Base-by-base conservation (phyloP, 2,329 filamentous ascomycete species). In the Alternaria viburni region DNA sequence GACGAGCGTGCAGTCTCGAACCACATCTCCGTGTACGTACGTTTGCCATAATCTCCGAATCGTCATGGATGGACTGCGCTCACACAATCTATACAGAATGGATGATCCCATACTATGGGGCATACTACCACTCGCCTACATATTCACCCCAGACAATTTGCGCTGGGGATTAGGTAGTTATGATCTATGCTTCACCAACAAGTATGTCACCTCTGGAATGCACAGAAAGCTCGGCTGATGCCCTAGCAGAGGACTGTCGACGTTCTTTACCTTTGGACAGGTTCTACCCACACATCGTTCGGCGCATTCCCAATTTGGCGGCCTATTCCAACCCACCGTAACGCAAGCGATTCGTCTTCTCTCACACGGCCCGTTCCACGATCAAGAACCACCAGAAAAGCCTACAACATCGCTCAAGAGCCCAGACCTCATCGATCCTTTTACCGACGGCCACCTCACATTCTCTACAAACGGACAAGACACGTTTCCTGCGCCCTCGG, bases 51-150 rank as follows among this genome's bases (percentile, higher is more conserved):
- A 26, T 4, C 3, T 50, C 30, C 23, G 6, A 21, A 49, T 59
- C 15, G 30, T 19, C 44, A 15, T 28, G 57, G 66, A 58, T 71
- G 61, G 56, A 51, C 17, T 32, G 64, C 55, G 55, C 70, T 69
- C 51, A 68, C 65, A 47, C 49, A 41, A 61, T 61, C 21, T 65
- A 58, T 66, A 68, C 78, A 97, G 95, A 62, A 83, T 98, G 72
- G 96, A 99, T 81, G 96, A 99, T 82, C 96, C 96, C 25, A 82
- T 98, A 62, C 89, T 97, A 71, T 99, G 95, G 95, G 96, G 95
- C 17, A 88, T 93, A 36, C 83, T 99, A 5, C 96, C 96, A 1
- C 79, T 92, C 49, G 86, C 87, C 54, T 93, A 96, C 75, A 83
- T 88, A 68, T 89, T 91, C 74, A 88, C 90, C 62, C 88, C 91